Evolutionary conservation across 176 grass and related monocot species (phyloP), one percentile per base, ranked within the genome.

Genomic region (Rhynchospora pubera): DNA sequence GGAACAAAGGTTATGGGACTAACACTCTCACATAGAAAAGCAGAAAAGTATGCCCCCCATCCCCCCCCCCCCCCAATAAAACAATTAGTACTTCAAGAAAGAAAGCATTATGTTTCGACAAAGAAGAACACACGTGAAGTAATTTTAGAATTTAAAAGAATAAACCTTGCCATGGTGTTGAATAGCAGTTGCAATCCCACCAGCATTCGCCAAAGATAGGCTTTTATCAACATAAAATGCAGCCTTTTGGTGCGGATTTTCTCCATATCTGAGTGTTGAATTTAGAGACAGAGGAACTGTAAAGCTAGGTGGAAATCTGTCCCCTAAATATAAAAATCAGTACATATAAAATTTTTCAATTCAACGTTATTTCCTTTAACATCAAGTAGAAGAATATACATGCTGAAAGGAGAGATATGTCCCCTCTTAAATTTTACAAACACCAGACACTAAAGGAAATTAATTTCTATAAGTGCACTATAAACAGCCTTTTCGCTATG

Each of bases 161-260:
- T 53, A 83, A 21, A 89, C 96, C 90, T 91, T 99, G 77, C 96
- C 92, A 83, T 95, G 90, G 67, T 99, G 91, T 50, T 99, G 92
- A 85, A 93, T 80, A 65, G 92, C 85, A 61, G 96, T 95, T 79
- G 96, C 91, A 87, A 95, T 95, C 42, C 96, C 91, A 30, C 96
- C 92, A 34, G 90, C 85, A 84, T 77, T 84, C 9, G 89, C 87
- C 79, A 99, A 56, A 53, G 92, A 99, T 84, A 95, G 84, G 72
- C 90, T 94, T 76, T 77, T 93, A 87, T 99, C 92, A 75, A 22
- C 87, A 78, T 99, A 99, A 65, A 99, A 93, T 22, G 91, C 96
- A 50, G 96, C 90, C 30, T 99, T 95, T 59, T 95, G 90, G 86
- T 99, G 96, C 65, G 92, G 92, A 95, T 95, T 99, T 87, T 99